Evolutionary conservation across 2,329 filamentous ascomycete genomes (phyloP), one percentile per base, ranked within the genome.

Genomic region (Helminthosporium solani): DNA sequence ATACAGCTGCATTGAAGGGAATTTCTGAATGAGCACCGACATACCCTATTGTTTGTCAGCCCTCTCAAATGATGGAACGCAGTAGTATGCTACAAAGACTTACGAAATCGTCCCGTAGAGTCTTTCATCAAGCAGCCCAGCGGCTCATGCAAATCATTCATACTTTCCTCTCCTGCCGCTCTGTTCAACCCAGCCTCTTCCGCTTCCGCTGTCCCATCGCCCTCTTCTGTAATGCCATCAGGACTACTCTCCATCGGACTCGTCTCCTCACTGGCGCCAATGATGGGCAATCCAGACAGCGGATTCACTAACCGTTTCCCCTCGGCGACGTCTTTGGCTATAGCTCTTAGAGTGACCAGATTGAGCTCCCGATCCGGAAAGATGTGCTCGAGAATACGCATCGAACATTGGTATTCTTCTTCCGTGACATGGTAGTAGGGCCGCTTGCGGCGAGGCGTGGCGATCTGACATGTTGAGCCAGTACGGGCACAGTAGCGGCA

Each of bases 351-450:
- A 0, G 60, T 62, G 12, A 64, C 58, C 7, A 70, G 54, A 42
- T 68, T 70, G 15, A 70, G 52, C 37, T 70, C 64, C 38, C 59
- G 60, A 11, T 66, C 66, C 11, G 65, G 67, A 35, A 70, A 69
- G 49, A 69, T 66, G 42, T 67, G 58, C 40, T 68, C 64, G 7
- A 70, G 53, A 37, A 70, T 70, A 21, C 63, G 60, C 59, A 68
- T 65, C 2, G 66, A 63, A 35, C 67, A 66, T 42, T 68, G 65
- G 31, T 70, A 70, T 45, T 70, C 67, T 40, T 70, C 67, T 44
- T 70, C 67, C 19, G 67, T 70, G 19, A 70, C 67, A 61, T 70
- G 67, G 47, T 70, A 70, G 48, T 68, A 70, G 6, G 67, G 67
- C 8, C 67, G 56, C 43, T 70, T 70, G 27, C 64, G 51, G 34